Evolutionary conservation across 139 green algal genomes (phyloP), one percentile per base, ranked within the genome.

Genomic region (Chlorella sp.): DNA sequence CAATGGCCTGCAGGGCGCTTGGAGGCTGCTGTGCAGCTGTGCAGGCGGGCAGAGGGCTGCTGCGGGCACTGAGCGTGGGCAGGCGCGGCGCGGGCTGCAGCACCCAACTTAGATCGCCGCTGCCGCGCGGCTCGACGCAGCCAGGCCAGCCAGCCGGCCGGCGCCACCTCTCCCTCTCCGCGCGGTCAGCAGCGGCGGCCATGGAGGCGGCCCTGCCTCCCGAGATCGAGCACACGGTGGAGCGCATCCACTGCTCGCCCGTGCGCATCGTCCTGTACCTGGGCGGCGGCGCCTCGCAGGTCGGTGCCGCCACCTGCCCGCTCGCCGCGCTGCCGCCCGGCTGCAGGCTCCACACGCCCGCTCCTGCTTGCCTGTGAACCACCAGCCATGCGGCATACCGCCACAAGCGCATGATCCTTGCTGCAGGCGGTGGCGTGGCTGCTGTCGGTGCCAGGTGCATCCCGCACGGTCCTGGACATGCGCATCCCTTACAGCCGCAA

Each of bases 401-500:
- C 9, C 44, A 51, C 30, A 41, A 51, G 44, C 64, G 28, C 64
- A 36, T 39, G 28, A n/a, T n/a, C n/a, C n/a, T 32, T 44, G 30
- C 13, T 76, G 64, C 92, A 97, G 92, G 92, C 89, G 11, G 60
- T 93, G 3, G 88, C 91, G 0, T 96, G 94, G 94, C 84, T 98
- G 63, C 83, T 96, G 47, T 83, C 85, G 17, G 91, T 96, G 4
- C 95, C 94, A 12, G 94, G 94, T n/a, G 95, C 94, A 0, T 96
- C 92, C 25, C 88, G 82, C 47, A 97, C 95, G 0, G 88, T 98
- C 9, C 78, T 97, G 55, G 94, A 97, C 55, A 88, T 88, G 6
- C 69, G 81, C 4, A 91, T 97, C 73, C 94, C 94, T 4, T 98
- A 98, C 88, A 84, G 80, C 3, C 84, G 87, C 64, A 88, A 82